These are phyloP conservation scores for Fusarium heterosporum DNA, from an alignment of 2,329 filamentous ascomycete genomes.

Conservation along the genomic window DNA sequence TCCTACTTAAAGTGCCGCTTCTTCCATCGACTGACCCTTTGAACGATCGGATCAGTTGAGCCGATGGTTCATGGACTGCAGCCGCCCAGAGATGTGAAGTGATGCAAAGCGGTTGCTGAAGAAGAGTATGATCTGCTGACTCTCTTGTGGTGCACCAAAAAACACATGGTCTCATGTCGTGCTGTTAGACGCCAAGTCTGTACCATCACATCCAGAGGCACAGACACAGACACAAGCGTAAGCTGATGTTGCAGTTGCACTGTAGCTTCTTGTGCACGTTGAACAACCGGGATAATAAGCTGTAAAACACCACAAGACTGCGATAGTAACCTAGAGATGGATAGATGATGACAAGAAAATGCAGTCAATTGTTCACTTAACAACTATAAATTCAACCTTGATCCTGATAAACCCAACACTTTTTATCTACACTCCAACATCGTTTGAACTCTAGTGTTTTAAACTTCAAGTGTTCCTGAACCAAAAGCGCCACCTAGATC, in stretches of 20 bases:
- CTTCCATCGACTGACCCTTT: constrained; percentile 29
- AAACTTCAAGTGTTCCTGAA: not conserved
- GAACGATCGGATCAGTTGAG: constrained; percentile 38
- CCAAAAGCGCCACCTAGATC: constrained; percentile 22
- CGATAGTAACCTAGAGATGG: not conserved
- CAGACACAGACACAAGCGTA: constrained; percentile 21
- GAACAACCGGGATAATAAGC: not conserved
- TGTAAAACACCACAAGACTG: not conserved
- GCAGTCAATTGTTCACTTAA: not conserved
- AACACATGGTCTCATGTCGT: constrained; percentile 7
- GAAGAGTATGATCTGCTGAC: constrained; percentile 14
- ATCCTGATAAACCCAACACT: constrained; percentile 3
- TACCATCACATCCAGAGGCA: constrained; percentile 4
- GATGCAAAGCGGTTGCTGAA: too few species aligned
- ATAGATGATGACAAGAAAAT: not conserved
- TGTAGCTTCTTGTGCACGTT: not conserved
- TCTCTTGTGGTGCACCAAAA: constrained; percentile 5
- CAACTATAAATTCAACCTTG: not conserved
- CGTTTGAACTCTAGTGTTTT: not conserved
- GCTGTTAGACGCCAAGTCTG: constrained; percentile 17
- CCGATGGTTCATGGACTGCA: constrained; percentile 12
- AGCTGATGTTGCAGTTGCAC: constrained; percentile 10
- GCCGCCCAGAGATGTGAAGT: constrained; percentile 15
- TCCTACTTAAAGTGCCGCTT: not conserved
- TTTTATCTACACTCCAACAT: not conserved